A percentile compares a stretch with the other conserved stretches of the same genome.
Evolutionary conservation across 768 basidiomycete species (phyloP).

Genomic region (Boletus edulis): DNA sequence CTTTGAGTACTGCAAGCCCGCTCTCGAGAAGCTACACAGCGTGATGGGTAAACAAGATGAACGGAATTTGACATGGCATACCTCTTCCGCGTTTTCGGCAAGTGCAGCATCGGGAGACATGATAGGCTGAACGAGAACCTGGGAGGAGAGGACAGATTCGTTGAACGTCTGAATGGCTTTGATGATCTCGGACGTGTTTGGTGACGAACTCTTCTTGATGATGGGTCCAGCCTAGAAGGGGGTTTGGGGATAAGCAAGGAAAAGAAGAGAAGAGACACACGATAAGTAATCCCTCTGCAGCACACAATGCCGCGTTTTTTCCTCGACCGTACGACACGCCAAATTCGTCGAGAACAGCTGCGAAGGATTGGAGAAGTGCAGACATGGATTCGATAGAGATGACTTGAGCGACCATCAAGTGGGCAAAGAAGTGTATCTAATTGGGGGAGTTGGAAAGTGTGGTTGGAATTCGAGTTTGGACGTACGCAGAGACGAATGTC

Average conservation of each 20-base stretch:
- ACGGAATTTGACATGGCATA: constrained; percentile 23
- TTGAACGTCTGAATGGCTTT: constrained; percentile 68
- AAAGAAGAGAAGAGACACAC: constrained; percentile 33
- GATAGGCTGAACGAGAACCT: constrained; percentile 66
- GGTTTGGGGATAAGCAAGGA: neutral
- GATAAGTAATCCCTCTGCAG: constrained; percentile 78
- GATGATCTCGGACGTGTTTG: constrained; percentile 67
- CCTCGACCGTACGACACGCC: constrained; percentile 85
- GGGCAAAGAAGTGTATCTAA: constrained; percentile 93
- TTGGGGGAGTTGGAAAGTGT: constrained; percentile 3
- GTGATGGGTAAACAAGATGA: neutral
- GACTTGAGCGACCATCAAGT: constrained; percentile 72
- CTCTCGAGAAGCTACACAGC: constrained; percentile 66
- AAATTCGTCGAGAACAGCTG: constrained; percentile 85
- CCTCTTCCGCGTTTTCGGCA: constrained; percentile 61
- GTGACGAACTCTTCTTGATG: constrained; percentile 57
- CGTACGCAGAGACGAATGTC: constrained; percentile 85
- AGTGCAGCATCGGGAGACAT: constrained; percentile 41
- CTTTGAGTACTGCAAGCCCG: constrained; percentile 59
- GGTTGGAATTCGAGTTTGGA: neutral
- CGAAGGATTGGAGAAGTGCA: constrained; percentile 78
- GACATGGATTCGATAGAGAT: constrained; percentile 79
- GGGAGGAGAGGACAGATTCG: constrained; percentile 54
- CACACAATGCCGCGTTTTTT: constrained; percentile 76
- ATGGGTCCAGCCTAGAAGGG: constrained; percentile 58